Base-by-base conservation (phyloP, 768 basidiomycete genomes). In the Hirschioporus abietinus region DNA sequence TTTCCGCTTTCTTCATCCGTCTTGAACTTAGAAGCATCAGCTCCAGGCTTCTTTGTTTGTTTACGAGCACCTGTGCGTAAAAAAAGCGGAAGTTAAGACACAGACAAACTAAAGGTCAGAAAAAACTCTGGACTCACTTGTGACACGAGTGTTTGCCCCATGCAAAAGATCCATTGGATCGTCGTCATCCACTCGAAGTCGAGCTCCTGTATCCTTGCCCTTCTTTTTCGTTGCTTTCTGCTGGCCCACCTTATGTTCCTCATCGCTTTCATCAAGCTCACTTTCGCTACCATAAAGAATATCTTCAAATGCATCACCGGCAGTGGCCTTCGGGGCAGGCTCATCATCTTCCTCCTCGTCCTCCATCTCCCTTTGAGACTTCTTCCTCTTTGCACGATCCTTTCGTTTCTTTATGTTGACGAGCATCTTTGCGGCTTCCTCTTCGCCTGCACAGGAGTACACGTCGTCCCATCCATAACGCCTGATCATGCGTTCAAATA, bases 231-330 rank as follows among this genome's bases (percentile, higher is more conserved):
- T 72, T 8, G 72, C 67, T 8, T 68, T 70, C 36, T 70, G 72
- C 12, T 72, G 35, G 8, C 71, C 71, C 24, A 69, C 68, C 36
- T 74, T 69, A 17, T 77, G 72, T 65, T 91, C 88, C 59, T 86
- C 85, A 58, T 90, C 89, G 68, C 84, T 86, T 68, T 89, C 88
- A 1, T 88, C 90, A 35, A 90, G 77, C 73, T 98, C 96, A 70
- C 93, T 95, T 73, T 99, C 97, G 73, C 94, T 96, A 58, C 95
- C 96, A 75, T 99, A 99, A 27, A 99, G 80, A 0, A 98, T 93
- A 73, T 99, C 96, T 74, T 99, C 96, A 70, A 99, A 99, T 0
- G 96, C 95, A 74, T 95, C 91, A 18, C 94, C 93, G 36, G 86
- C 82, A 6, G 81, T 80, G 20, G 81, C 81, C 73, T 87, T 87